A percentile compares a stretch with the other conserved stretches of the same genome.
These are phyloP conservation scores for Paramecium sexaurelia DNA, from an alignment of 73 alveolate species.

Conservation along the genomic window DNA sequence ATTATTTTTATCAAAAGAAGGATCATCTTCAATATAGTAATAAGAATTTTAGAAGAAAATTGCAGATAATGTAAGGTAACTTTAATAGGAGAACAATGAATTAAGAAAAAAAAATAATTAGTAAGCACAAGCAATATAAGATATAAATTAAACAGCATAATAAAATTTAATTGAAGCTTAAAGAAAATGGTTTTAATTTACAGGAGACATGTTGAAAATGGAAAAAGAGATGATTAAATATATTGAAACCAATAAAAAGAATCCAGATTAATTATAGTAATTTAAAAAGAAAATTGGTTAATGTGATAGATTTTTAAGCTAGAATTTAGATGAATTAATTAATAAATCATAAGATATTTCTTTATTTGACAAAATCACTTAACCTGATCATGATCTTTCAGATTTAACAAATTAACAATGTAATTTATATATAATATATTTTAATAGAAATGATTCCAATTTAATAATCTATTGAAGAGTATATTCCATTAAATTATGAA, in stretches of 20 bases:
- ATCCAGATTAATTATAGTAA: conserved; percentile 51
- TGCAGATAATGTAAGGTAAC: not conserved
- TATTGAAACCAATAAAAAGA: not conserved
- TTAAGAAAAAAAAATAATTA: not conserved
- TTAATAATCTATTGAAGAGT: conserved; percentile 9
- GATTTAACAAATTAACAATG: not conserved
- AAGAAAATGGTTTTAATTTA: conserved; percentile 26
- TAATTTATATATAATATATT: not conserved
- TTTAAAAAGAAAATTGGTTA: conserved; percentile 59
- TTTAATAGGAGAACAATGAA: not conserved
- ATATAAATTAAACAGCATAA: not conserved
- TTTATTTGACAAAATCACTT: conserved; percentile 49
- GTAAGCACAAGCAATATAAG: not conserved
- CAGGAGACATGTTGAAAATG: not conserved
- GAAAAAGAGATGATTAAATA: not conserved
- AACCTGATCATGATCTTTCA: not conserved
- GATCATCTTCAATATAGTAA: not conserved
- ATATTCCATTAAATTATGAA: conserved; percentile 70
- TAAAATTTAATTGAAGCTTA: not conserved
- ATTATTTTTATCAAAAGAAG: not conserved
- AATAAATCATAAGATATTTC: conserved; percentile 65
- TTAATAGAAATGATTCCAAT: not conserved
- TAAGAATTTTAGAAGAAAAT: not conserved
- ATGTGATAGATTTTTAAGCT: conserved; percentile 68
- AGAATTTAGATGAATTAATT: conserved; percentile 63